A percentile compares a stretch with the other conserved stretches of the same genome.
Evolutionary conservation across 257 asterid species (phyloP).

Genomic region (Gynochthodes officinalis): DNA sequence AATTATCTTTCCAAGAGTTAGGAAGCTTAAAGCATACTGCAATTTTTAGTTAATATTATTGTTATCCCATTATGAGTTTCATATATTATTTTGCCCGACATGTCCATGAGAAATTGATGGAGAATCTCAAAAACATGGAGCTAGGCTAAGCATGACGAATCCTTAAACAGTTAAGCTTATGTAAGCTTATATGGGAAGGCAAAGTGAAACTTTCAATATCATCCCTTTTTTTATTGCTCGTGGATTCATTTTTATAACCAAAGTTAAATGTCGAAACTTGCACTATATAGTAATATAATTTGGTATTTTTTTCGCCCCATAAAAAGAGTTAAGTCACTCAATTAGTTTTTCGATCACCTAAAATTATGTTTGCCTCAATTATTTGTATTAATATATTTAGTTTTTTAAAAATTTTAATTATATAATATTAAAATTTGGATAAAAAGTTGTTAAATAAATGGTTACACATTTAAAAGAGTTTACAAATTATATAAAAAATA

Average conservation of each 20-base stretch:
- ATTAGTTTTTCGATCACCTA: no score
- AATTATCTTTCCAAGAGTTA: conserved; percentile 24
- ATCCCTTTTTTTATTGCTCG: conserved; percentile 1
- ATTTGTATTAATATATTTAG: no score
- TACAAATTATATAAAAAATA: no score
- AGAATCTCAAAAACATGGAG: conserved; percentile 4
- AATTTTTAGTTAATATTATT: not conserved
- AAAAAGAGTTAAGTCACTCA: no score
- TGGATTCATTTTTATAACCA: not conserved
- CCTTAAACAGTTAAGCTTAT: no score
- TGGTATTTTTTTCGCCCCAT: not conserved
- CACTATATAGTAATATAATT: not conserved
- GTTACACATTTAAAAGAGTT: no score
- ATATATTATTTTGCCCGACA: conserved; percentile 14
- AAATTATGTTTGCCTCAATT: no score
- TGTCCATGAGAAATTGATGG: not conserved
- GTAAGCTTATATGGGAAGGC: no score
- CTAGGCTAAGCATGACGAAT: not conserved
- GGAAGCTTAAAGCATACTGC: conserved; percentile 19
- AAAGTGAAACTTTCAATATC: conserved; percentile 3
- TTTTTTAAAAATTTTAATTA: no score
- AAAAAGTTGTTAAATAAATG: no score
- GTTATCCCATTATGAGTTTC: conserved; percentile 4
- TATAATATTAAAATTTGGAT: no score
- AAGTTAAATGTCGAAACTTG: not conserved